phyloP scores from a whole-genome alignment of 352 stramenopile species.

The Phytophthora palmivora region DNA sequence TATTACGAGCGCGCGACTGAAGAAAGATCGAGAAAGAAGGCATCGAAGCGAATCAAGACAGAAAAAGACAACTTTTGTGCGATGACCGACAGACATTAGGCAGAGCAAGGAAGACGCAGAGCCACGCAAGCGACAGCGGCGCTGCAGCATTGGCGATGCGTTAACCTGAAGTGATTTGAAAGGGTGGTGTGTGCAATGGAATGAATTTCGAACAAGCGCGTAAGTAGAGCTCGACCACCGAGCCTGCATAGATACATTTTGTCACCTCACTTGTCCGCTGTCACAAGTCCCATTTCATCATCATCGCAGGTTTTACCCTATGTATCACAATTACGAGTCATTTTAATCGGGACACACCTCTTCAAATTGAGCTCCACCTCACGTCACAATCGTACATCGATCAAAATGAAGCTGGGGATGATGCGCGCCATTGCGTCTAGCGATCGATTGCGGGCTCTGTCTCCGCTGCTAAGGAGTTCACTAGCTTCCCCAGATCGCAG shows the following conservation, averaged over 20 bases:
- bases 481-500: conserved; percentile 6
- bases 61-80: conserved; percentile 44
- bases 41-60: conserved; percentile 40
- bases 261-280: conserved; percentile 6
- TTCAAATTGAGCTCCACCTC: not conserved
- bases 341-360: conserved; percentile 11
- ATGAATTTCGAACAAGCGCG: conserved; percentile 35
- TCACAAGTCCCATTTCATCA: conserved; percentile 9
- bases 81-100: conserved; percentile 39
- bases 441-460: conserved; percentile 6
- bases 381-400: conserved; percentile 12
- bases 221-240: conserved; percentile 13
- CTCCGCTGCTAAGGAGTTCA: not conserved
- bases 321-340: not conserved
- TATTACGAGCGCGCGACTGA: conserved; percentile 31
- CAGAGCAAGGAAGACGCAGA: conserved; percentile 29
- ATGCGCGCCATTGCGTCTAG: conserved; percentile 15
- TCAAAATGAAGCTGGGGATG: conserved; percentile 16
- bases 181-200: conserved; percentile 50
- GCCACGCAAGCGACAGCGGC: not conserved
- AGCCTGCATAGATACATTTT: conserved; percentile 41
- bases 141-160: conserved; percentile 29
- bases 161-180: conserved; percentile 38
- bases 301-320: not conserved
- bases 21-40: conserved; percentile 29